Evolutionary conservation across 176 grass and related monocot genomes (phyloP).

Genomic region (Phragmites australis): DNA sequence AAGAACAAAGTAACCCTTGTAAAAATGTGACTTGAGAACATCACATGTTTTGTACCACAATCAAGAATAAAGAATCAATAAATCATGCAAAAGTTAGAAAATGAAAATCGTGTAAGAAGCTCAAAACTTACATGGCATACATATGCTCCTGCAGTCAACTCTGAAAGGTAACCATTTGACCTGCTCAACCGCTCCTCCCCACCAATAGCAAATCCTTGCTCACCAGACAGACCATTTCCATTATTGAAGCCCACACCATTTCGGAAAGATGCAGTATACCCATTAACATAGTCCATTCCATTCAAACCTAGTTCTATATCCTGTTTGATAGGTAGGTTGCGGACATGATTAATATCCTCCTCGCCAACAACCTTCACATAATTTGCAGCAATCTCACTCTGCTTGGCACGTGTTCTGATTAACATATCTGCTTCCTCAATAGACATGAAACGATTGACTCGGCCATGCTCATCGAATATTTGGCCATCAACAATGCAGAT

Average conservation of each 20-base stretch:
- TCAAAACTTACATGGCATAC: constrained; percentile 81
- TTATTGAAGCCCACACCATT: constrained; percentile 94
- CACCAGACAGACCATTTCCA: constrained; percentile 81
- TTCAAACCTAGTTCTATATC: constrained; percentile 43
- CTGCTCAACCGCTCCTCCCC: constrained; percentile 72
- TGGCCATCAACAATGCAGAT: constrained; percentile 86
- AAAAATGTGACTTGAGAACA: constrained; percentile 18
- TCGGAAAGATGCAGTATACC: constrained; percentile 61
- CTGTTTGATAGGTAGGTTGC: constrained; percentile 42
- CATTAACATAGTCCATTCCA: constrained; percentile 29
- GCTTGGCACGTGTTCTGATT: constrained; percentile 77
- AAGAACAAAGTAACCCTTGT: background rate
- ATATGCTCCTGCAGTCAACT: constrained; percentile 81
- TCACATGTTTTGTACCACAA: background rate
- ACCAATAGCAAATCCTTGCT: constrained; percentile 89
- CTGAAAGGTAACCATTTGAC: constrained; percentile 89
- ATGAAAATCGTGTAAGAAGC: background rate
- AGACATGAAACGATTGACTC: constrained; percentile 79
- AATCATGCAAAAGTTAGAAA: background rate
- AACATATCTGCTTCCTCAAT: constrained; percentile 79
- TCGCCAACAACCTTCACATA: constrained; percentile 73
- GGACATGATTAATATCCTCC: constrained; percentile 46
- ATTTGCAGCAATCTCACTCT: constrained; percentile 89
- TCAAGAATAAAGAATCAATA: background rate
- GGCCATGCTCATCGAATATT: constrained; percentile 78